Evolutionary conservation across 1,284 basidiomycete species (phyloP).

Genomic region (Moesziomyces sp.): DNA sequence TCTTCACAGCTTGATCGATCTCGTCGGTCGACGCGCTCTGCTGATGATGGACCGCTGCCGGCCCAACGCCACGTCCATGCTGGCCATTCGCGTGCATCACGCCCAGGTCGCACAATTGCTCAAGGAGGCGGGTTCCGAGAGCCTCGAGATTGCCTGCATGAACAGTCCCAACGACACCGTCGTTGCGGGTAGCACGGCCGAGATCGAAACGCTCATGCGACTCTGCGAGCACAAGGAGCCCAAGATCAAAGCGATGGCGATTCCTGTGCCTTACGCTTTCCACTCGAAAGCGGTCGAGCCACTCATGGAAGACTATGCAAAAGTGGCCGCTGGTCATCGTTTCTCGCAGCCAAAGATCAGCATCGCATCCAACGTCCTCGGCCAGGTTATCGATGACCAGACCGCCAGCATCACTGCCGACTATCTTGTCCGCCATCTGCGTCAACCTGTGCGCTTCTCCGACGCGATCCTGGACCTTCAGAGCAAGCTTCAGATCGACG

Average conservation of each 20-base stretch:
- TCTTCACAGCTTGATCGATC: slow-evolving; percentile 34
- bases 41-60: slow-evolving; percentile 44
- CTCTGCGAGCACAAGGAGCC: slow-evolving; percentile 24
- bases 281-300: slow-evolving; percentile 43
- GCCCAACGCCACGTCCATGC: slow-evolving; percentile 47
- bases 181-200: slow-evolving; percentile 31
- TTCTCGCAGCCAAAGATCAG: slow-evolving; percentile 21
- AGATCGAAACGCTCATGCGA: slow-evolving; percentile 23
- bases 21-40: slow-evolving; percentile 40
- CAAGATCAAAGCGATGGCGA: slow-evolving; percentile 43
- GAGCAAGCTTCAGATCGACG: slow-evolving; percentile 7
- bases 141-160: slow-evolving; percentile 47
- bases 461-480: slow-evolving; percentile 29
- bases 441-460: slow-evolving; percentile 38
- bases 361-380: slow-evolving; percentile 39
- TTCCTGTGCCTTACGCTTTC: slow-evolving; percentile 51
- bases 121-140: slow-evolving; percentile 3
- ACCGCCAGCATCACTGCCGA: slow-evolving; percentile 4
- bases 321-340: slow-evolving; percentile 4
- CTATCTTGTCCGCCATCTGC: slow-evolving; percentile 37
- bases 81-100: slow-evolving; percentile 31
- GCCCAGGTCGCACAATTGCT: slow-evolving; percentile 23
- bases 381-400: slow-evolving; percentile 8
- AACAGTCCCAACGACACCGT: slow-evolving; percentile 50
- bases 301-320: slow-evolving; percentile 12